These are phyloP conservation scores for Lactarius pseudohatsudake DNA, from an alignment of 768 basidiomycete species.

Conservation along the genomic window DNA sequence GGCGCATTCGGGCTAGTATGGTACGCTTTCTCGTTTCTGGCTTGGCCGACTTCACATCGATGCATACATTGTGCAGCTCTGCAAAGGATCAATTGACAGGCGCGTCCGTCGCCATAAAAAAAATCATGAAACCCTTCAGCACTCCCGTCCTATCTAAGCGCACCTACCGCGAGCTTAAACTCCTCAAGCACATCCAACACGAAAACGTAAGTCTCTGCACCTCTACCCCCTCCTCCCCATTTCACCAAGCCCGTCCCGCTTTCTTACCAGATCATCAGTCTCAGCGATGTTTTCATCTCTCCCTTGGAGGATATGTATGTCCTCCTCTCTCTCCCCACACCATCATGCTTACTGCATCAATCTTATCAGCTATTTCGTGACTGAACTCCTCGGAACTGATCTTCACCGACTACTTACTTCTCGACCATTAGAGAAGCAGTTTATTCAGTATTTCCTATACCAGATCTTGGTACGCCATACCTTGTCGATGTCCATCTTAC, in stretches of 20 bases:
- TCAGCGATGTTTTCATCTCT: constrained; percentile 99
- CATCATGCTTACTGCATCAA: background rate
- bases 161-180: constrained; percentile 96
- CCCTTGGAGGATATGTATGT: constrained; percentile 96
- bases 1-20: constrained; percentile 98
- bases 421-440: constrained; percentile 97
- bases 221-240: constrained; percentile 11
- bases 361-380: constrained; percentile 87
- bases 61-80: constrained; percentile 51
- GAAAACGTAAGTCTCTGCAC: constrained; percentile 73
- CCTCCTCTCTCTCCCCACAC: background rate
- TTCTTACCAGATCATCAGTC: constrained; percentile 82
- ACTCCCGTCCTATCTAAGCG: constrained; percentile 98
- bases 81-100: constrained; percentile 94
- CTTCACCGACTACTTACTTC: constrained; percentile 96
- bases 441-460: constrained; percentile 99
- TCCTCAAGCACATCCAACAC: constrained; percentile 97
- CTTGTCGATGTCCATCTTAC: constrained; percentile 10
- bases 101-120: constrained; percentile 97
- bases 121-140: constrained; percentile 99
- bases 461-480: constrained; percentile 81
- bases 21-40: constrained; percentile 41
- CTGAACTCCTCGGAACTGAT: constrained; percentile 97
- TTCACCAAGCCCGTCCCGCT: constrained; percentile 2
- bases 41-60: background rate